Evolutionary conservation across 345 rosid species (phyloP), one percentile per base, ranked within the genome.

Genomic region (Bretschneidera sinensis): DNA sequence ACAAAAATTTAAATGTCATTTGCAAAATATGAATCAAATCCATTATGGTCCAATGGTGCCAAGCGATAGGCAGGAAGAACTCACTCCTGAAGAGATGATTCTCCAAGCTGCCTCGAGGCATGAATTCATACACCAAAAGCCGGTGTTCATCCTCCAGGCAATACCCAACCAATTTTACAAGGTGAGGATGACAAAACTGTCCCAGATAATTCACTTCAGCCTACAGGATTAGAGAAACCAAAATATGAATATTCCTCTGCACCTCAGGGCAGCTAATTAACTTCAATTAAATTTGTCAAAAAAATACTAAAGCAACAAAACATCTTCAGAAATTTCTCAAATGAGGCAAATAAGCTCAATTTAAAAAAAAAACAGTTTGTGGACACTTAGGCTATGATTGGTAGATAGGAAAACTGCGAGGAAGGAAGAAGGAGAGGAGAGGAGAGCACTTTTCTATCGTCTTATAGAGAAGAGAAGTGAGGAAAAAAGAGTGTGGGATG

Each of bases 41-140:
- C 2, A 54, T 62, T 34, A n/a, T n/a, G n/a, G n/a, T n/a, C n/a
- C 1, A 51, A 15, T 10, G 22, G 24, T 28, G 6, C 6, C 62
- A 19, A 49, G 34, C 34, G 45, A 63, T 7, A 51, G 28, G 51
- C 22, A 18, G 22, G 31, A 18, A 53, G 28, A 70, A 76, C 73
- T 76, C 73, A 88, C 92, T 80, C 63, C 96, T 74, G 66, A 88
- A 88, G 16, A 88, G 68, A 75, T 88, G 96, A 69, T 88, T 86
- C 74, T 88, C 96, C 77, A 88, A 74, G 85, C 96, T 88, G 21
- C 96, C 96, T 18, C 86, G 81, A 55, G 86, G 85, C 96, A 88
- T 88, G 80, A 88, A 88, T 73, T 88, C 96, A 24, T 88, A 88
- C 23, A 82, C 92, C 59, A 88, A 83, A 55, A 88, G 88, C 58